Evolutionary conservation across 768 basidiomycete genomes (phyloP).

Genomic region (Termitomyces sp.): DNA sequence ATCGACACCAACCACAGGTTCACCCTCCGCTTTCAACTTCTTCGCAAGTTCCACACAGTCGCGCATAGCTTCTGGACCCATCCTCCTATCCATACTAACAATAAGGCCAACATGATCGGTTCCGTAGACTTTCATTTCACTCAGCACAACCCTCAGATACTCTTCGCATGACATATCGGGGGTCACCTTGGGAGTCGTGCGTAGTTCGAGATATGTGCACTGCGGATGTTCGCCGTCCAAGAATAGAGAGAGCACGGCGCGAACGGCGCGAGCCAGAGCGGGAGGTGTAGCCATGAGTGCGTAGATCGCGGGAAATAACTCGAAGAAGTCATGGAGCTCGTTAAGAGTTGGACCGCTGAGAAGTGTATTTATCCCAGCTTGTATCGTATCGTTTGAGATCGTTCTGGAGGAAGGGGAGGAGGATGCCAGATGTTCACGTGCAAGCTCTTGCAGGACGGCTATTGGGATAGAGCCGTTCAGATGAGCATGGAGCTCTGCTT

Average conservation of each 20-base stretch:
- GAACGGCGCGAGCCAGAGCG: conserved; percentile 51
- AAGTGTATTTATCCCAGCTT: conserved; percentile 32
- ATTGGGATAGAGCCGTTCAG: conserved; percentile 84
- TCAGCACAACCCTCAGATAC: conserved; percentile 67
- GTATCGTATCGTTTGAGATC: conserved; percentile 24
- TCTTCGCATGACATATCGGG: conserved; percentile 50
- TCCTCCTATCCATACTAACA: conserved; percentile 73
- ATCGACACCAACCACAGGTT: conserved; percentile 74
- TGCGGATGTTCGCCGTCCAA: conserved; percentile 47
- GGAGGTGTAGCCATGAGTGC: conserved; percentile 63
- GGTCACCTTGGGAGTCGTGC: conserved; percentile 71
- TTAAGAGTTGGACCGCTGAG: conserved; percentile 41
- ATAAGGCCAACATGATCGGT: conserved; percentile 53
- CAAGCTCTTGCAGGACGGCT: conserved; percentile 57
- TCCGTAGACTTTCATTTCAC: conserved; percentile 58
- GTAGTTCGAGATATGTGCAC: conserved; percentile 76
- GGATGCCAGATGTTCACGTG: conserved; percentile 32
- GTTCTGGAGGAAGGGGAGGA: not conserved
- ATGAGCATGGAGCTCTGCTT: conserved; percentile 86
- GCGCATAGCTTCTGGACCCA: conserved; percentile 44
- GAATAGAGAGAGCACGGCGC: conserved; percentile 65
- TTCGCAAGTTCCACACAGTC: conserved; percentile 61
- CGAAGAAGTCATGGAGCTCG: conserved; percentile 71
- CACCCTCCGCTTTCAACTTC: conserved; percentile 48
- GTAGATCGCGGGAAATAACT: conserved; percentile 75